A percentile compares a stretch with the other conserved stretches of the same genome.
These are phyloP conservation scores for Spizellomyces sp. DNA, from an alignment of 192 early-diverging fungal species.

Conservation along the genomic window DNA sequence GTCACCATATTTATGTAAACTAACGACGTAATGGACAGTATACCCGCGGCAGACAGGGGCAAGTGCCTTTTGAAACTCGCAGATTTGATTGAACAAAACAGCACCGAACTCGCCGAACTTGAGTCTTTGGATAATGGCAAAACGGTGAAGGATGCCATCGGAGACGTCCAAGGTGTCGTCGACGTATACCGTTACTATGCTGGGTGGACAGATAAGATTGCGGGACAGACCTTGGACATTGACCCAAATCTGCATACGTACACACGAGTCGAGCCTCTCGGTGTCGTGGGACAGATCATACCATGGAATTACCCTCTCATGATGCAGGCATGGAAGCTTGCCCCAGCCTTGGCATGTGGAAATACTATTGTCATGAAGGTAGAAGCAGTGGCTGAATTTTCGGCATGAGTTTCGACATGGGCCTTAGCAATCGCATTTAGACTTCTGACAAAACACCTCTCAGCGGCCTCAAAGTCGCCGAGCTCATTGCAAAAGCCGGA, in stretches of 20 bases:
- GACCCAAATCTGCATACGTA: constrained; percentile 24
- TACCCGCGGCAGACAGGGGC: constrained; percentile 24
- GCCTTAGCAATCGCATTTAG: not conserved
- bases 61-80: constrained; percentile 39
- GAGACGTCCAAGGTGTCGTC: constrained; percentile 28
- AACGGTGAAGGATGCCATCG: constrained; percentile 22
- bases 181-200: constrained; percentile 40
- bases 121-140: constrained; percentile 55
- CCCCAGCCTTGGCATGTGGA: constrained; percentile 38
- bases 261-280: constrained; percentile 30
- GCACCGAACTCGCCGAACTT: constrained; percentile 35
- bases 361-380: constrained; percentile 38
- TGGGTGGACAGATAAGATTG: constrained; percentile 31
- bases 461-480: constrained; percentile 35
- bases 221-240: constrained; percentile 16
- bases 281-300: constrained; percentile 32
- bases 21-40: constrained; percentile 4
- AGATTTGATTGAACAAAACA: constrained; percentile 43
- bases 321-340: constrained; percentile 38
- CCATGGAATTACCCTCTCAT: constrained; percentile 29
- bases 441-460: constrained; percentile 43
- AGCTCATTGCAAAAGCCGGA: constrained; percentile 33
- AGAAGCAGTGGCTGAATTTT: not conserved
- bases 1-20: constrained; percentile 12
- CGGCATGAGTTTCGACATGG: not conserved